phyloP scores from a whole-genome alignment of 2,329 filamentous ascomycete genomes.

The Zelopaecilomyces penicillatus region DNA sequence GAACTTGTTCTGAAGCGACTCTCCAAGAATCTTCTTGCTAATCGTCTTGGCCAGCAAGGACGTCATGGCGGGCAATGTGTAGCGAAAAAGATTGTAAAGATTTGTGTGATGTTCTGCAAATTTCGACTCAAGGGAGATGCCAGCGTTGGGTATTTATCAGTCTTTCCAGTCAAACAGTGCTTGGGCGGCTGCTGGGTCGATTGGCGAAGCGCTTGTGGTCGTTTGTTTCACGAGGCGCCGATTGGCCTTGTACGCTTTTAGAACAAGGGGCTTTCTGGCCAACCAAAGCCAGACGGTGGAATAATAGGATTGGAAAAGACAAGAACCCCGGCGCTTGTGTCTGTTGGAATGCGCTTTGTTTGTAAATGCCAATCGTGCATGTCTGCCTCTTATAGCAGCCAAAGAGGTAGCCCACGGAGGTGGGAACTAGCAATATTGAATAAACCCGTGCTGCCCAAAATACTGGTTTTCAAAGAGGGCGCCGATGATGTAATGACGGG shows the following conservation, averaged over 20 bases:
- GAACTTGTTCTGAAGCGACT: slow-evolving; percentile 49
- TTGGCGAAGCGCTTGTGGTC: slow-evolving; percentile 11
- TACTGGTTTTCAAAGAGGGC: no score
- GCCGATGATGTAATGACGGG: no score
- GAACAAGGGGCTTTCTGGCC: slow-evolving; percentile 9
- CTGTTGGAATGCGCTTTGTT: neutral
- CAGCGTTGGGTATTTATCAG: slow-evolving; percentile 7
- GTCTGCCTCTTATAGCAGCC: no score
- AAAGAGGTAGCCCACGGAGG: no score
- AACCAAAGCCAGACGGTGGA: slow-evolving; percentile 5
- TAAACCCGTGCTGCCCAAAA: no score
- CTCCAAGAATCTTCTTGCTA: slow-evolving; percentile 48
- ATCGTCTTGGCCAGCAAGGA: slow-evolving; percentile 45
- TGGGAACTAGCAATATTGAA: no score
- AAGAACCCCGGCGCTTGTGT: neutral
- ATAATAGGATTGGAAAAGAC: slow-evolving; percentile 19
- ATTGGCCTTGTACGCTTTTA: slow-evolving; percentile 7
- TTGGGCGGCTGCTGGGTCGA: slow-evolving; percentile 6
- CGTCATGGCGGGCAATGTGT: slow-evolving; percentile 34
- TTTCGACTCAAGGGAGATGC: neutral
- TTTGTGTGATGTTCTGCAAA: neutral
- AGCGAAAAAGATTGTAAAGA: neutral
- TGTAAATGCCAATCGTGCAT: no score
- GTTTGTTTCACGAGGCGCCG: slow-evolving; percentile 19
- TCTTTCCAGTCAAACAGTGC: slow-evolving; percentile 5